Evolutionary conservation across 2,329 filamentous ascomycete species (phyloP), one percentile per base, ranked within the genome.

Genomic region (Sclerotinia glacialis): DNA sequence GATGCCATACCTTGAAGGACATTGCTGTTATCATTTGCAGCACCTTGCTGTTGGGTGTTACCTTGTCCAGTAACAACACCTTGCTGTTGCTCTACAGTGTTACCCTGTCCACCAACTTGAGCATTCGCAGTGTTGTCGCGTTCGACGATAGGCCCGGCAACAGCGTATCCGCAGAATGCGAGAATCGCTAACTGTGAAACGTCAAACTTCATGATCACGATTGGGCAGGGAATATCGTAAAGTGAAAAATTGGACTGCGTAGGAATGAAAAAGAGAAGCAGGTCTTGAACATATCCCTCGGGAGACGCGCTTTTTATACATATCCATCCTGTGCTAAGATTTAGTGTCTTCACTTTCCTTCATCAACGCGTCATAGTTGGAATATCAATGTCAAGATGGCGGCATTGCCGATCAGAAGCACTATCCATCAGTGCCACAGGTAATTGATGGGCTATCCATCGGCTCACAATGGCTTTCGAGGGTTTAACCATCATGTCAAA

Each of bases 121-220:
- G 26, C 42, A 18, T 47, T 59, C 12, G 21, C 12, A 5, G 42
- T n/a, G 21, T 34, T 60, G 5, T 47, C 12, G 21, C 50, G 28
- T 34, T 34, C 28, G 31, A 54, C 31, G 21, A 55, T 2, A 23
- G 31, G 11, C 9, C 16, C 14, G 23, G 58, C 44, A 14, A 16
- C 28, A 21, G 42, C 21, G 34, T 49, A 7, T 18, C n/a, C 14
- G 5, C 28, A 49, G n/a, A 37, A 61, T 26, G 58, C 31, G 28
- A 61, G 31, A 8, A 49, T 21, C 9, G 28, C 28, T 26, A 23
- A 2, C 23, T 61, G 28, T 0, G 9, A 3, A 4, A 26, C 12
- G n/a, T 21, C 21, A 31, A 61, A 31, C 58, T 61, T 49, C 58
- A 61, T 61, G 14, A 14, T 49, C n/a, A 61, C 8, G n/a, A 8